Evolutionary conservation across 306 rosid species (phyloP).

Genomic region (Boehmeria nivea): DNA sequence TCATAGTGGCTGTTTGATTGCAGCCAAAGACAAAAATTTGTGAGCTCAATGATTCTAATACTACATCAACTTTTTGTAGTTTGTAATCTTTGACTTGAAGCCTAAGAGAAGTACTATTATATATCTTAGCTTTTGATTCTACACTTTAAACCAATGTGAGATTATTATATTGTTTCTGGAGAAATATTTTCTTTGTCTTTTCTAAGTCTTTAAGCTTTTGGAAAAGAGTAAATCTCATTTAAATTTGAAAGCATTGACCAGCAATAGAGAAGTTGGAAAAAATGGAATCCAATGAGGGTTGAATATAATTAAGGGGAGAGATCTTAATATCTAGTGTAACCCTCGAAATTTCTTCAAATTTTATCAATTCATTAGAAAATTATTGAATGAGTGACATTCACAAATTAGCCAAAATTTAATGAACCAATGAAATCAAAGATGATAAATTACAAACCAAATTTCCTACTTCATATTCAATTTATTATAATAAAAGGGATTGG

Average conservation of each 20-base stretch:
- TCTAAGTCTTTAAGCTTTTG: conserved; percentile 1
- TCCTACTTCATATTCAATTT: too few relatives aligned
- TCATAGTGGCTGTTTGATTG: conserved; percentile 12
- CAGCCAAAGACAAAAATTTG: conserved; percentile 14
- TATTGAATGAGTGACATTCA: background rate
- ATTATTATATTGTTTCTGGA: background rate
- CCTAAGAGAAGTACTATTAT: conserved; percentile 22
- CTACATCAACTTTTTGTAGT: conserved; percentile 13
- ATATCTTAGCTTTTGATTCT: background rate
- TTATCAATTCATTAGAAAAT: background rate
- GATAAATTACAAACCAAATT: too few relatives aligned
- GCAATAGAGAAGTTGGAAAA: conserved; percentile 1
- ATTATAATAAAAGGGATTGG: too few relatives aligned
- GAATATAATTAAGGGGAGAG: background rate
- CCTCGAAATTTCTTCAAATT: background rate
- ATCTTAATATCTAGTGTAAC: background rate
- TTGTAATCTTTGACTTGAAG: conserved; percentile 33
- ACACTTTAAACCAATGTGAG: background rate
- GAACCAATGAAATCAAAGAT: too few relatives aligned
- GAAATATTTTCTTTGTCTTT: conserved; percentile 17
- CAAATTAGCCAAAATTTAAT: background rate
- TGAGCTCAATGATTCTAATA: conserved; percentile 23
- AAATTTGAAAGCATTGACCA: conserved; percentile 8
- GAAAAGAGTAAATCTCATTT: background rate
- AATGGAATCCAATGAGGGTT: conserved; percentile 23